Conservation (phyloP, 805 yeast genomes). For the Nakazawaea wickerhamii region DNA sequence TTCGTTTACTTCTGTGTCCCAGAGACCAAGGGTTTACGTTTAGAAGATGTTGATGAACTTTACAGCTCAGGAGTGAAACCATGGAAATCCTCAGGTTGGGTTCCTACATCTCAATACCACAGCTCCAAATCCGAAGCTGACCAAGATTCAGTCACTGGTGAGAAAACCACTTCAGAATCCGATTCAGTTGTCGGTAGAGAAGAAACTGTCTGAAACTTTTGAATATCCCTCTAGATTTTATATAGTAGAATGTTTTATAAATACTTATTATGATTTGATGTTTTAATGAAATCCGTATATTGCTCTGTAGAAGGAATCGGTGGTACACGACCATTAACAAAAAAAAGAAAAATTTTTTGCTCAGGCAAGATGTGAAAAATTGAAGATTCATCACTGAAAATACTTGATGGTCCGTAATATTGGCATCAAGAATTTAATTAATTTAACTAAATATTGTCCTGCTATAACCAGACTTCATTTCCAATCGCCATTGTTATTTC, state of each 20-base stretch:
- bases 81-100: conserved; percentile 13
- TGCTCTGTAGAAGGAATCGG: no score
- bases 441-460: background rate
- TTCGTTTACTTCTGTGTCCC: conserved; percentile 48
- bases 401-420: conserved; percentile 4
- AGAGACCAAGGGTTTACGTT: conserved; percentile 51
- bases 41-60: conserved; percentile 53
- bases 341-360: background rate
- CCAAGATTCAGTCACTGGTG: background rate
- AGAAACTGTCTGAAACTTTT: background rate
- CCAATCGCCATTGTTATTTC: background rate
- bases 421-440: background rate
- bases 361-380: background rate
- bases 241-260: background rate
- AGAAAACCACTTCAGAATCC: background rate
- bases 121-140: background rate
- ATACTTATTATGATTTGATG: background rate
- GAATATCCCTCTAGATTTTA: background rate
- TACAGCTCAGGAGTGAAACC: conserved; percentile 26
- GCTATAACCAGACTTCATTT: background rate
- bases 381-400: background rate
- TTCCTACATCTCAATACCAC: background rate
- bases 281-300: background rate
- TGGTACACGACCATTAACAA: no score
- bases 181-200: background rate